Percentiles rank a stretch among this genome's conserved stretches.
Evolutionary conservation across 768 basidiomycete species (phyloP).

Genomic region (Phaffia tasmanica): DNA sequence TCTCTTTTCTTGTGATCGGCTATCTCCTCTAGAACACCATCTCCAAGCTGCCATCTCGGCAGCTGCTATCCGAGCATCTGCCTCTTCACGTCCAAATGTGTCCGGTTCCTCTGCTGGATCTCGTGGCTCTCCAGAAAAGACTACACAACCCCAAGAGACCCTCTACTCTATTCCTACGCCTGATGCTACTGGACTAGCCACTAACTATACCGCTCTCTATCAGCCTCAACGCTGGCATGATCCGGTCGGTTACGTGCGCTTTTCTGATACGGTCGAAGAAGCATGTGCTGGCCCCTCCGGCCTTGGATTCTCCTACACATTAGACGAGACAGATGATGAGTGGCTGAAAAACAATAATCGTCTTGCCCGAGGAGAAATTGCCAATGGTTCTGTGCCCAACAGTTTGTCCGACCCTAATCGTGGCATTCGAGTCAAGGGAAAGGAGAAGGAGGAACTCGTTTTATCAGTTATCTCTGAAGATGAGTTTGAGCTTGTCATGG

Average conservation of each 20-base stretch:
- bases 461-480: slow-evolving; percentile 57
- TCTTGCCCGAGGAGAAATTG: slow-evolving; percentile 39
- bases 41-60: slow-evolving; percentile 42
- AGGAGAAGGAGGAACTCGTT: slow-evolving; percentile 55
- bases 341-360: slow-evolving; percentile 85
- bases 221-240: slow-evolving; percentile 60
- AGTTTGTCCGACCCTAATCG: slow-evolving; percentile 51
- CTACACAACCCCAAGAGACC: slow-evolving; percentile 34
- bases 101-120: slow-evolving; percentile 30
- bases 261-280: slow-evolving; percentile 70
- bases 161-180: slow-evolving; percentile 76
- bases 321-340: slow-evolving; percentile 91
- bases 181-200: slow-evolving; percentile 66
- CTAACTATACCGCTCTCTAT: slow-evolving; percentile 67
- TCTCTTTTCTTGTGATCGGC: not conserved
- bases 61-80: slow-evolving; percentile 34
- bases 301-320: slow-evolving; percentile 66
- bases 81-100: slow-evolving; percentile 28
- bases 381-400: slow-evolving; percentile 48
- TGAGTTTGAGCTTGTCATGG: slow-evolving; percentile 92
- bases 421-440: slow-evolving; percentile 48
- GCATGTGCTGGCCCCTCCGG: slow-evolving; percentile 40
- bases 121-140: slow-evolving; percentile 30
- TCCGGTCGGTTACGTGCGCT: slow-evolving; percentile 62
- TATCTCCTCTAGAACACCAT: slow-evolving; percentile 37